phyloP scores from a whole-genome alignment of 208 protist species.

The Trypanosoma brucei region DNA sequence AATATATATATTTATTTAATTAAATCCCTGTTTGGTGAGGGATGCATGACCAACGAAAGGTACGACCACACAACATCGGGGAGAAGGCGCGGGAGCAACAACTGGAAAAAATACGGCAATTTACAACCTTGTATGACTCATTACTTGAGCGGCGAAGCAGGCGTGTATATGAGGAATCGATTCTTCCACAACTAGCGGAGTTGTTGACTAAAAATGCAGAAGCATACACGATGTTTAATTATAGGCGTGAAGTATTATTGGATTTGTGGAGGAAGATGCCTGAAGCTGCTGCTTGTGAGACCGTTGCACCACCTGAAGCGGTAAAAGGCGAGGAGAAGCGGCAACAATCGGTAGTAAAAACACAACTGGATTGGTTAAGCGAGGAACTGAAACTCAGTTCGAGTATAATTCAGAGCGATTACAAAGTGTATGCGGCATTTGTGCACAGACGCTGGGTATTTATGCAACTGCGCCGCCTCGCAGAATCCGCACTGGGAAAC shows the following conservation, averaged over 20 bases:
- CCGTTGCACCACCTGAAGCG: not conserved
- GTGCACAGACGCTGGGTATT: conserved; percentile 79
- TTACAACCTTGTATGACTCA: conserved; percentile 31
- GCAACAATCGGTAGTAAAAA: conserved; percentile 5
- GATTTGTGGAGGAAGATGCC: conserved; percentile 18
- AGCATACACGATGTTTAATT: conserved; percentile 83
- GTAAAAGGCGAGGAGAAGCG: not conserved
- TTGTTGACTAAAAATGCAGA: conserved; percentile 69
- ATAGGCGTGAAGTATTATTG: conserved; percentile 38
- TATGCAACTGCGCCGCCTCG: conserved; percentile 34
- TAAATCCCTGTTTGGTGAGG: conserved; percentile 5
- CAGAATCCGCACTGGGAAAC: conserved; percentile 20
- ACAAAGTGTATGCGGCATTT: conserved; percentile 88
- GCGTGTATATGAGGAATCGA: conserved; percentile 23
- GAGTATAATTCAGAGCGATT: conserved; percentile 54
- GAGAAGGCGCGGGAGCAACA: conserved; percentile 26
- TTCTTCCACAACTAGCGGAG: conserved; percentile 29
- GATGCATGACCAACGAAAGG: conserved; percentile 62
- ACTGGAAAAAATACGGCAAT: conserved; percentile 15
- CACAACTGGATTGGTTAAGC: conserved; percentile 21
- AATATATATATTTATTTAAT: conserved; percentile 3
- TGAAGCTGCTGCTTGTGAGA: not conserved
- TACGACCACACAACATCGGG: conserved; percentile 28
- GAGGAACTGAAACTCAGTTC: conserved; percentile 69
- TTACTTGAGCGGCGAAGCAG: conserved; percentile 25